Evolutionary conservation across 2,329 filamentous ascomycete species (phyloP), one percentile per base, ranked within the genome.

Genomic region (Diatrype stigma): DNA sequence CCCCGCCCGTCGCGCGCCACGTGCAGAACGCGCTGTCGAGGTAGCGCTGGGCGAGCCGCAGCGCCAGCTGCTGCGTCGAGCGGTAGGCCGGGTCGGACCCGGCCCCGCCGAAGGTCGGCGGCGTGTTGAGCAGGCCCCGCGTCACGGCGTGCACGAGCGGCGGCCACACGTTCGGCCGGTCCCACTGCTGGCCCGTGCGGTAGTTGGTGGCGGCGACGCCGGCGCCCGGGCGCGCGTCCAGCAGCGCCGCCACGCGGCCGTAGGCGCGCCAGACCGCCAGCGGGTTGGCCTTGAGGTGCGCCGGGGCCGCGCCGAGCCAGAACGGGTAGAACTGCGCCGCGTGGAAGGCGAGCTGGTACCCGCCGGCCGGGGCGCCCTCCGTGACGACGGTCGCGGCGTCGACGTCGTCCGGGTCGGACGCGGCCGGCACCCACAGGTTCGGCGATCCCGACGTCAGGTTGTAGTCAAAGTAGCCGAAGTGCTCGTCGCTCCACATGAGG

Each of bases 121-220:
- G 80, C 0, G 80, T 82, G 63, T 80, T 80, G 49, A 82, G 73
- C 6, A 87, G 73, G 6, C 81, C 82, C 37, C 80, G 64, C 70
- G 86, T 86, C 23, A 86, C 70, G 42, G 84, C 73, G 65, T 87
- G 81, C 70, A 83, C 80, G 46, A 86, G 73, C 3, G 84, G 83
- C 11, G 85, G 84, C 85, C 85, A 88, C 23, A 87, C 84, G 59
- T 83, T 87, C 0, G 84, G 84, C 63, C 86, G 78, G 50, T 88
- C 85, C 85, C 85, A 88, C 62, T 87, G 84, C 71, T 87, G 78
- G 14, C 79, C 79, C 0, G 83, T 81, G 44, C 66, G 60, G 51
- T 82, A 69, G 60, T 86, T 87, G 3, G 82, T 85, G 0, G 84
- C 80, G 2, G 83, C 74, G 42, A 87, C 80, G n/a, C n/a, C n/a